phyloP scores from a whole-genome alignment of 331 rosid species.

The Malus hybrid region DNA sequence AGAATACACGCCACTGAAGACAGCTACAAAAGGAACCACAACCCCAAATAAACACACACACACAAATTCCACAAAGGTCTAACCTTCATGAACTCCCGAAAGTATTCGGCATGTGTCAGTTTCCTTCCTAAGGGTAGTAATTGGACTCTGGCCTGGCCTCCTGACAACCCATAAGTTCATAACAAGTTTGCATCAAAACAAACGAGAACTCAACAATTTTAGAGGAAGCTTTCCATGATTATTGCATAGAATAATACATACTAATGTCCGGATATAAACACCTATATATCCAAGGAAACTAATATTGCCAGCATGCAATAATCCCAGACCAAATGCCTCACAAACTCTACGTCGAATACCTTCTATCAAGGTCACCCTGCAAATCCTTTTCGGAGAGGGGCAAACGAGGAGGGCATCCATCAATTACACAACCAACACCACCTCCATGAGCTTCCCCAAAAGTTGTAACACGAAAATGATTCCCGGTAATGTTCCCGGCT shows the following conservation, averaged over 20 bases:
- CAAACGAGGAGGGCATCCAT: slow-evolving; percentile 92
- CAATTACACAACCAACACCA: slow-evolving; percentile 95
- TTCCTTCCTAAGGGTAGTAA: slow-evolving; percentile 97
- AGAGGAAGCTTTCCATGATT: slow-evolving; percentile 1
- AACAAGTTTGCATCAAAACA: slow-evolving; percentile 9
- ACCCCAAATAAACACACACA: not conserved
- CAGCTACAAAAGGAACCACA: not conserved
- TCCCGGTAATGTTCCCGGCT: slow-evolving; percentile 78
- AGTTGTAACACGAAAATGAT: slow-evolving; percentile 73
- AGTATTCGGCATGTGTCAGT: slow-evolving; percentile 87
- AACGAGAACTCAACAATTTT: slow-evolving; percentile 5
- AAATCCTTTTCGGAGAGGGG: slow-evolving; percentile 71
- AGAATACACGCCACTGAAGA: slow-evolving; percentile 1
- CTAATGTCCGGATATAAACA: not conserved
- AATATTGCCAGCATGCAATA: not conserved
- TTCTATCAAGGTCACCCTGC: slow-evolving; percentile 91
- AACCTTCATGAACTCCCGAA: slow-evolving; percentile 89
- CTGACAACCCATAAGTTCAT: slow-evolving; percentile 30
- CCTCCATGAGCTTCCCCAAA: slow-evolving; percentile 99
- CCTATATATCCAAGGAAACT: not conserved
- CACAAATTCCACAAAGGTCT: not conserved
- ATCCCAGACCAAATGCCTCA: not conserved
- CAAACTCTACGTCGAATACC: slow-evolving; percentile 32
- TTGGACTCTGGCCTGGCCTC: slow-evolving; percentile 99
- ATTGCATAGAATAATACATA: not conserved